Base-by-base conservation (phyloP, 2,329 filamentous ascomycete species). In the Penicillium hesseltinei region DNA sequence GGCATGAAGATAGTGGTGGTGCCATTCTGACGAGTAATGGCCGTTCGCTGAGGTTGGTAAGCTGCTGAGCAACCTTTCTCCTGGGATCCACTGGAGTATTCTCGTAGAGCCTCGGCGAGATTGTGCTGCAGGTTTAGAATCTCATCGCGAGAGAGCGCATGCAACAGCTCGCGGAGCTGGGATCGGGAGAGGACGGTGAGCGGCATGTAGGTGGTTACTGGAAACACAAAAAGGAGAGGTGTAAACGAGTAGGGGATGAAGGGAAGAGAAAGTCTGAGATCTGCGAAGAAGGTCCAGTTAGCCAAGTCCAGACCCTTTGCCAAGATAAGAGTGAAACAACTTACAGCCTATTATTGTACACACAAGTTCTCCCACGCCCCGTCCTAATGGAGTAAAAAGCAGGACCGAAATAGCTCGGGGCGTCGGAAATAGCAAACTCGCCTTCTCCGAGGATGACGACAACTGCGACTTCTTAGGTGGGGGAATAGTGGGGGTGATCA, bases 1-100 rank as follows among this genome's bases (percentile, higher is more conserved):
- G 87, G 87, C 84, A 88, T 87, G 73, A 88, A 87, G 10, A 89
- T 75, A 4, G 84, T 88, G 2, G 82, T 85, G 33, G 81, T 80
- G 4, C 85, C 85, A 78, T 86, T 81, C 51, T 81, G 81, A 13
- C 83, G 81, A 51, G 82, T 83, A 51, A 89, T 80, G 2, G 81
- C 77, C 2, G 84, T 87, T 40, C 85, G 79, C 56, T 82, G 80
- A 0, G 86, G 86, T 59, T 89, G 87, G 60, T 84, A 86, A 10
- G 79, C 78, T 2, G 83, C 81, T 53, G 81, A 82, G 63, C 83
- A 87, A 36, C 81, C 81, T 36, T 83, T 76, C 38, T 82, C 79
- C 54, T 87, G 84, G 25, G 80, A 82, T 4, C 83, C 81, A 15
- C 84, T 86, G 0, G 85, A 88, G 66, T 88, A 89, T 67, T 85